phyloP scores from a whole-genome alignment of 2,329 filamentous ascomycete species.

The Chrysoporthe austroafricana region DNA sequence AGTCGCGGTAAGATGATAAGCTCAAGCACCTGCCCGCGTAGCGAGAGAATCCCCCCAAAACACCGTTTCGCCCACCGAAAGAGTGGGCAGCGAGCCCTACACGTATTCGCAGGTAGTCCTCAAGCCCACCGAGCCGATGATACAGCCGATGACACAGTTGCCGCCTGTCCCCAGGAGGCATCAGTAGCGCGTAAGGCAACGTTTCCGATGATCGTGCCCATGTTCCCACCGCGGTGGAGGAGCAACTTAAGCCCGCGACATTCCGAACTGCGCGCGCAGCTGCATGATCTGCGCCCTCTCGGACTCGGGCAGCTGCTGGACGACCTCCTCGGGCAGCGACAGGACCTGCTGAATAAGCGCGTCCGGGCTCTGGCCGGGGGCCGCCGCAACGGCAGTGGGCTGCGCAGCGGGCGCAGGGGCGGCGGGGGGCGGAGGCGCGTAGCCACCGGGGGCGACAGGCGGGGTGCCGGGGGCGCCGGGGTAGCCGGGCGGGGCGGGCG shows the following conservation, averaged over 20 bases:
- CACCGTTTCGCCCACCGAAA: no score
- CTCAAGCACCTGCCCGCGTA: no score
- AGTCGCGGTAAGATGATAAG: no score
- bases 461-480: slow-evolving; percentile 51
- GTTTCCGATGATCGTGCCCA: not conserved
- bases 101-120: no score
- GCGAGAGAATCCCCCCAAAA: no score
- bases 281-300: slow-evolving; percentile 80
- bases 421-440: slow-evolving; percentile 47
- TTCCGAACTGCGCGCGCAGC: slow-evolving; percentile 57
- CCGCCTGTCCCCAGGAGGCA: not conserved
- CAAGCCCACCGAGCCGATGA: not conserved
- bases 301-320: slow-evolving; percentile 76
- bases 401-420: slow-evolving; percentile 41
- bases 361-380: slow-evolving; percentile 60
- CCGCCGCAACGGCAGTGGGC: slow-evolving; percentile 43
- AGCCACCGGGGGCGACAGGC: slow-evolving; percentile 49
- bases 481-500: slow-evolving; percentile 42
- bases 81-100: no score
- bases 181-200: not conserved
- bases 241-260: slow-evolving; percentile 9
- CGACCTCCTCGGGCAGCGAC: slow-evolving; percentile 76
- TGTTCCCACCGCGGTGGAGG: not conserved
- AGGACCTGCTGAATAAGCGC: slow-evolving; percentile 81
- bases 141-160: not conserved